Percentiles rank a stretch among this genome's conserved stretches.
phyloP scores from a whole-genome alignment of 495 filamentous ascomycete species.

The Clohesyomyces aquaticus region DNA sequence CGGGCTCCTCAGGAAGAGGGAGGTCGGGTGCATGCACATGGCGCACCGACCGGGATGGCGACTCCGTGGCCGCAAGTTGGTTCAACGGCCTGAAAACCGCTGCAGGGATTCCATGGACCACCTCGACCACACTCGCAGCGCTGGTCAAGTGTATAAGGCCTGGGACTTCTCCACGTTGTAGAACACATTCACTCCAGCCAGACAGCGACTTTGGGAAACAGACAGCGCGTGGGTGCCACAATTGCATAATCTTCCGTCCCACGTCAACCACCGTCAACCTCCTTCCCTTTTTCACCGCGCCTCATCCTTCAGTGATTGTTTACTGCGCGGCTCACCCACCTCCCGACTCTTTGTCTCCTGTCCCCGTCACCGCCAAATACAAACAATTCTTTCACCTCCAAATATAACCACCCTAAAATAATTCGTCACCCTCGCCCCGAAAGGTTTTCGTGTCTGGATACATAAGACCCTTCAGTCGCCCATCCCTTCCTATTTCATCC shows the following conservation, averaged over 20 bases:
- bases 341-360: neutral
- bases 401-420: neutral
- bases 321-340: neutral
- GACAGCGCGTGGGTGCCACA: slow-evolving; percentile 1
- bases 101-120: neutral
- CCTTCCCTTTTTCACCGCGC: neutral
- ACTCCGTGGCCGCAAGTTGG: slow-evolving; percentile 31
- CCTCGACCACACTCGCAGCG: neutral
- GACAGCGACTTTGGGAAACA: neutral
- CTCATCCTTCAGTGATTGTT: neutral
- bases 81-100: slow-evolving; percentile 22
- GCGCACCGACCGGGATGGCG: slow-evolving; percentile 22
- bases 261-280: slow-evolving; percentile 11
- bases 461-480: neutral
- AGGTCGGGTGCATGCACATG: slow-evolving; percentile 23
- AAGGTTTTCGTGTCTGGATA: neutral
- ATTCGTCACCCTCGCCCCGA: neutral
- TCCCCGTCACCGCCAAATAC: neutral
- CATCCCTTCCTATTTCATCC: neutral
- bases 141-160: neutral
- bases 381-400: slow-evolving; percentile 4
- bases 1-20: slow-evolving; percentile 3
- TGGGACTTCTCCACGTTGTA: neutral
- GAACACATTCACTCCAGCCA: neutral
- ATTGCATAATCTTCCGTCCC: slow-evolving; percentile 3